Percentiles rank a stretch among this genome's conserved stretches.
Conservation (phyloP, 768 basidiomycete genomes). For the Pholiota molesta region DNA sequence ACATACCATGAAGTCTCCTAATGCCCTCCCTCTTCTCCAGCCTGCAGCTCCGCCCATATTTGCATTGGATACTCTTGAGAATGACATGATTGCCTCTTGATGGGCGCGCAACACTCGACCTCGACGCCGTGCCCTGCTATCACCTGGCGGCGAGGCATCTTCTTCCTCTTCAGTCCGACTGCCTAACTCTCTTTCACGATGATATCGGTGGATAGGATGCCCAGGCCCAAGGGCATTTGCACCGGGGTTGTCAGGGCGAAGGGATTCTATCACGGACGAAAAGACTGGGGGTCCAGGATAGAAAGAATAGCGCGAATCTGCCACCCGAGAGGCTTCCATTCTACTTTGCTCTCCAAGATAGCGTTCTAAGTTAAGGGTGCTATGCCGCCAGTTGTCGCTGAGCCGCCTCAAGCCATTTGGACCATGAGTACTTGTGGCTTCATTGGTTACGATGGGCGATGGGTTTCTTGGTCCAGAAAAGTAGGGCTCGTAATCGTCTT, state of each 20-base stretch:
- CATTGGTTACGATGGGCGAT: too few relatives aligned
- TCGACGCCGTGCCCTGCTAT: neutral
- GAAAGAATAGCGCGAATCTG: slow-evolving; percentile 15
- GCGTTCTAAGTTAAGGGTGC: neutral
- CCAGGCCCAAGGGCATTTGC: neutral
- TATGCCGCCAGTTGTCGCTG: neutral
- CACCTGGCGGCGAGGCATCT: neutral
- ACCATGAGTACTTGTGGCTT: too few relatives aligned
- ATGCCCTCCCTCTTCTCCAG: slow-evolving; percentile 19
- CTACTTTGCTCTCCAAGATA: slow-evolving; percentile 28
- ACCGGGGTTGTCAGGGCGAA: neutral
- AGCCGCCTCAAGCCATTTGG: neutral
- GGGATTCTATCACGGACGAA: neutral
- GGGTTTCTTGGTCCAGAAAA: too few relatives aligned
- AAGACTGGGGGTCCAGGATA: slow-evolving; percentile 2
- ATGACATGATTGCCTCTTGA: neutral
- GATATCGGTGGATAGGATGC: neutral
- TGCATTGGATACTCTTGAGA: neutral
- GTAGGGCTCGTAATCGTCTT: neutral
- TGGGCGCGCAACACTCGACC: neutral
- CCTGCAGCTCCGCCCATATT: neutral
- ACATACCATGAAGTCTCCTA: slow-evolving; percentile 60
- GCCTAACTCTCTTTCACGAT: neutral
- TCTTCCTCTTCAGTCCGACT: neutral
- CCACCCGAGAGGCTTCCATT: slow-evolving; percentile 31